Evolutionary conservation across 2,329 filamentous ascomycete genomes (phyloP).

Genomic region (Fusarium fracticaudum): DNA sequence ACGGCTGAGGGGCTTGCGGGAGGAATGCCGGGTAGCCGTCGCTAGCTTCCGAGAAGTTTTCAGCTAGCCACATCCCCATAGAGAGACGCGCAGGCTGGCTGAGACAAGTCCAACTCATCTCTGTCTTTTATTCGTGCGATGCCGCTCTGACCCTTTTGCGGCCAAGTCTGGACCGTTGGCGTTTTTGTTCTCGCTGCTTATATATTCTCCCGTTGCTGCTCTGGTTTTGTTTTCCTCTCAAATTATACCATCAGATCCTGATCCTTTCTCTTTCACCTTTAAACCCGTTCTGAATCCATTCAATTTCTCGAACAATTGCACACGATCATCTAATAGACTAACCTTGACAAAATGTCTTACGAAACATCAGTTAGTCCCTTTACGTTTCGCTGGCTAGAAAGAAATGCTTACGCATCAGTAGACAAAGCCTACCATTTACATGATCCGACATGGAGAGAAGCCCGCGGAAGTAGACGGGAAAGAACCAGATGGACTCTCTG

Average conservation of each 20-base stretch:
- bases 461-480: neutral
- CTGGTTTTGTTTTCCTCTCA: rapidly evolving
- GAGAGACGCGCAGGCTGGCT: neutral
- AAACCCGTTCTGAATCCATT: no score
- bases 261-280: neutral
- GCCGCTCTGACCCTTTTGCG: neutral
- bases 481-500: neutral
- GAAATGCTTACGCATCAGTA: neutral
- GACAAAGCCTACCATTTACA: neutral
- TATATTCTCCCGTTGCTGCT: neutral
- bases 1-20: neutral
- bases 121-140: neutral
- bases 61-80: neutral
- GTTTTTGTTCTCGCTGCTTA: rapidly evolving
- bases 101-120: neutral
- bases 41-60: neutral
- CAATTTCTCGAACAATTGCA: rapidly evolving
- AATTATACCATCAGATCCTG: neutral
- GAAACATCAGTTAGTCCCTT: neutral
- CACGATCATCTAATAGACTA: rapidly evolving
- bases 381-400: rapidly evolving
- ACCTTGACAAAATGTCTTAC: neutral
- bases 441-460: slow-evolving; percentile 1
- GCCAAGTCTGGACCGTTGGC: neutral
- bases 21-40: neutral